Percentiles rank a stretch among this genome's conserved stretches.
phyloP scores from a whole-genome alignment of 805 yeast genomes.

The Wickerhamomyces bisporus region DNA sequence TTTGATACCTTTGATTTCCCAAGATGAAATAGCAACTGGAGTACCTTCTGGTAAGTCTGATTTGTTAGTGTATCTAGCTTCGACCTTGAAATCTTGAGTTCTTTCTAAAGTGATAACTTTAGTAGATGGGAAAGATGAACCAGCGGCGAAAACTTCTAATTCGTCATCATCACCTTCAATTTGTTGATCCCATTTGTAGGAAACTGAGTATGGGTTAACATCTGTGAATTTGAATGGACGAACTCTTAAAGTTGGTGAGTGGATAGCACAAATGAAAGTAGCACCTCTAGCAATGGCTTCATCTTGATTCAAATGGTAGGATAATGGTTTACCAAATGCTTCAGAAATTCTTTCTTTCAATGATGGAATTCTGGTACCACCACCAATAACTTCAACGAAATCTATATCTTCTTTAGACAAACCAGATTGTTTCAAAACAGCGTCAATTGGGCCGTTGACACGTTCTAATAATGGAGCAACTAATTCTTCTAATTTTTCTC shows the following conservation, averaged over 20 bases:
- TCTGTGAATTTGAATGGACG: slow-evolving; percentile 99
- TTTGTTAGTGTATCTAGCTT: slow-evolving; percentile 79
- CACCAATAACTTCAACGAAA: slow-evolving; percentile 94
- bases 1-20: slow-evolving; percentile 83
- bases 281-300: slow-evolving; percentile 99
- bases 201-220: slow-evolving; percentile 83
- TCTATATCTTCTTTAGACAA: slow-evolving; percentile 70
- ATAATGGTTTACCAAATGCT: slow-evolving; percentile 78
- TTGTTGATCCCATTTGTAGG: slow-evolving; percentile 92
- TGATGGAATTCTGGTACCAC: slow-evolving; percentile 95
- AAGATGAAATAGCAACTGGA: slow-evolving; percentile 62
- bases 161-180: slow-evolving; percentile 85
- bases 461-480: slow-evolving; percentile 77
- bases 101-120: slow-evolving; percentile 93
- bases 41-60: slow-evolving; percentile 69
- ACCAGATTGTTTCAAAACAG: slow-evolving; percentile 78
- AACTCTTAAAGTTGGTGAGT: slow-evolving; percentile 97
- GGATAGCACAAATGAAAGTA: slow-evolving; percentile 97
- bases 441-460: slow-evolving; percentile 70
- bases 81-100: slow-evolving; percentile 79
- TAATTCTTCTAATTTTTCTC: slow-evolving; percentile 90
- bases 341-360: slow-evolving; percentile 77
- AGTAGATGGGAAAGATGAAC: slow-evolving; percentile 90
- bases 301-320: slow-evolving; percentile 96
- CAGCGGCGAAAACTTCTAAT: slow-evolving; percentile 95